Evolutionary conservation across 257 asterid species (phyloP).

Genomic region (Salvia splendens): DNA sequence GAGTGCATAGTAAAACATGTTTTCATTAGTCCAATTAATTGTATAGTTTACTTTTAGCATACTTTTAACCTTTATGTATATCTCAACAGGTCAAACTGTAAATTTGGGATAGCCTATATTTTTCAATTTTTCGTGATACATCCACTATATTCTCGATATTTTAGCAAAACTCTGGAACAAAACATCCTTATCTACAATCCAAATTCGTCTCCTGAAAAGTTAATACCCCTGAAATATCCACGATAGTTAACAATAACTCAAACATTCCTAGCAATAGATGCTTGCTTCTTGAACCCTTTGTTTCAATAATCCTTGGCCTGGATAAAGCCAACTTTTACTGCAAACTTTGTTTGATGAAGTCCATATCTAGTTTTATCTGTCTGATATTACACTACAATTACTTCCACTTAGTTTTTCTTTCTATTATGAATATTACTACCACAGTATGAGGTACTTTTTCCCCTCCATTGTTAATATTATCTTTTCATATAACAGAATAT

Average conservation of each 20-base stretch:
- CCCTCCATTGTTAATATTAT: slow-evolving; percentile 15
- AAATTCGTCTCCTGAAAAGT: background rate
- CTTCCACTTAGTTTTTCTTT: background rate
- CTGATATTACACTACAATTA: slow-evolving; percentile 8
- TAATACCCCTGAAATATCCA: background rate
- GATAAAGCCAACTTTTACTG: background rate
- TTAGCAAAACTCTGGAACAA: background rate
- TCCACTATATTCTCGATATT: background rate
- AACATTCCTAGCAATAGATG: background rate
- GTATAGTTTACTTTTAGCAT: too few relatives aligned
- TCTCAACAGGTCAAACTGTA: too few relatives aligned
- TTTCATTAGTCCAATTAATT: too few relatives aligned
- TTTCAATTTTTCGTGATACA: background rate
- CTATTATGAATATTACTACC: background rate
- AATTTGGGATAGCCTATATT: too few relatives aligned
- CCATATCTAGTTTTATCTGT: slow-evolving; percentile 8
- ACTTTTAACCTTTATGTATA: too few relatives aligned
- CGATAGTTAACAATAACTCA: background rate
- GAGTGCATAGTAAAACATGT: too few relatives aligned
- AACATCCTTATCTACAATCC: background rate
- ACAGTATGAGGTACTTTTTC: slow-evolving; percentile 15
- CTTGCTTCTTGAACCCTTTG: background rate
- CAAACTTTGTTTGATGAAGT: slow-evolving; percentile 19
- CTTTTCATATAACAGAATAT: slow-evolving; percentile 50
- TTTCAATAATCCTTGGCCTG: background rate